Evolutionary conservation across 257 asterid genomes (phyloP), one percentile per base, ranked within the genome.

Genomic region (Fraxinus excelsior): DNA sequence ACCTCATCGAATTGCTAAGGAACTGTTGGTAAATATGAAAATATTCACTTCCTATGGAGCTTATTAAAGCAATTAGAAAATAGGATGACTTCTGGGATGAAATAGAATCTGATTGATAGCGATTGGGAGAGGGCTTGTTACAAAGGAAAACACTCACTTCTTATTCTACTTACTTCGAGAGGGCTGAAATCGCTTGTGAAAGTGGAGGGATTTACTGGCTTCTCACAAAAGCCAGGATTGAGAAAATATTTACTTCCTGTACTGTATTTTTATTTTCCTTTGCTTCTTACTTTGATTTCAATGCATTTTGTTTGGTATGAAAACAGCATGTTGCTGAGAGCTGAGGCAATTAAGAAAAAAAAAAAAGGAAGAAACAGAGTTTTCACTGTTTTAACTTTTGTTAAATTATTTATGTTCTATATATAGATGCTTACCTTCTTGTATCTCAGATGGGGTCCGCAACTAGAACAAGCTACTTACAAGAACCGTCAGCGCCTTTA

Each of bases 391-490:
- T 31, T 31, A 31, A 31, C 32, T 31, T 31, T 31, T 31, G 32
- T 2, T 31, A 31, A 31, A 0, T 31, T 31, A 31, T 31, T 31
- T 3, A 31, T 31, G 7, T 19, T 28, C 26, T 37, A 18, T 66
- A 62, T 69, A 35, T 73, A 10, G 1, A 19, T 68, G 11, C 70
- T 18, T 70, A 42, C 49, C 37, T n/a, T n/a, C n/a, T n/a, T n/a
- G n/a, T 29, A 23, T 82, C 65, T 58, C 87, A 94, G 99, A 79
- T 92, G 99, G 99, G 99, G 99, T 28, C 98, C 98, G 40, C 96
- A 91, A 81, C 85, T 92, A 60, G 97, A 93, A 78, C 96, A 87
- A 83, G 96, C 96, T 68, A 91, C 99, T 53, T 91, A 93, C 90
- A 91, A 95, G 86, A 95, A 86, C 75, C 94, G 96, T 49, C 99